These are phyloP conservation scores for Cynara cardunculus DNA, from an alignment of 129 eudicot genomes.

Conservation along the genomic window DNA sequence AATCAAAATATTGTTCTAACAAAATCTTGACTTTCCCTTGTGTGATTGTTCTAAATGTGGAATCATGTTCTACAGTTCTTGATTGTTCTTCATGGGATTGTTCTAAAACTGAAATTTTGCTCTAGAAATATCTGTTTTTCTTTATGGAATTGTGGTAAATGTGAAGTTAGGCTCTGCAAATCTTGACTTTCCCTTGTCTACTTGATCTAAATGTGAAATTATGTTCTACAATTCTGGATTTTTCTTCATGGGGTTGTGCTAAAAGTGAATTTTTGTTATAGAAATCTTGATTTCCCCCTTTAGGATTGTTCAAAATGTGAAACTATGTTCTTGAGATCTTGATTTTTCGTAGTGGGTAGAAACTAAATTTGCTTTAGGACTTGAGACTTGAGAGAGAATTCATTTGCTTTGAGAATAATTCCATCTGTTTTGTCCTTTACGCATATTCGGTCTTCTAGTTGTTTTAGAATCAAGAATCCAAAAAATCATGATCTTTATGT, in stretches of 20 bases:
- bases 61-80: background rate
- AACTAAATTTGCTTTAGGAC: background rate
- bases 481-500: constrained; percentile 2
- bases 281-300: background rate
- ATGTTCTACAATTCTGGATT: constrained; percentile 2
- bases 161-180: background rate
- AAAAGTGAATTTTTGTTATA: background rate
- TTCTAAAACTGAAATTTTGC: background rate
- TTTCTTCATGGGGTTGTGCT: background rate
- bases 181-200: background rate
- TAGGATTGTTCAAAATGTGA: background rate
- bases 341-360: background rate
- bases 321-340: background rate
- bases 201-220: background rate
- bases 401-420: background rate
- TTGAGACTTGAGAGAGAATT: no score
- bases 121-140: background rate
- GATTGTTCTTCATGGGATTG: background rate
- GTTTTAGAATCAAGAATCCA: constrained; percentile 10
- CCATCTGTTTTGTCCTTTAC: background rate
- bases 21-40: constrained; percentile 6
- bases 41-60: constrained; percentile 9
- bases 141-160: background rate
- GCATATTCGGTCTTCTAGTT: background rate
- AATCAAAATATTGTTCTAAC: background rate